Conservation (phyloP, 2,329 filamentous ascomycete species). For the Colletotrichum acutatum region DNA sequence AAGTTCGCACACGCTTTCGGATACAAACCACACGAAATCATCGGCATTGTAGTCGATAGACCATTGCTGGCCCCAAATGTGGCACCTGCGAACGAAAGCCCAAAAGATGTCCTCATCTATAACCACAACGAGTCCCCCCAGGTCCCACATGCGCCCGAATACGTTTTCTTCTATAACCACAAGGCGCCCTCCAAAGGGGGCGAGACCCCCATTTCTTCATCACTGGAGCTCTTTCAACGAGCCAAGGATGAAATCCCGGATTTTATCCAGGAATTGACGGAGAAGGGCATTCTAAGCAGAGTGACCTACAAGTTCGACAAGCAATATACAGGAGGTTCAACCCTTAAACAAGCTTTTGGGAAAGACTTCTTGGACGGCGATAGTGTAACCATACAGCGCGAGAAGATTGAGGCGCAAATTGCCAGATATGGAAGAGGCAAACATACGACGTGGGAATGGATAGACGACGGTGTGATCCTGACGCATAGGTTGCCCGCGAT, state of each 20-base stretch:
- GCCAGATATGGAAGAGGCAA: conserved; percentile 55
- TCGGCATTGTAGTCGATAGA: conserved; percentile 60
- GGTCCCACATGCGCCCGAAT: conserved; percentile 61
- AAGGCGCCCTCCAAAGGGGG: conserved; percentile 47
- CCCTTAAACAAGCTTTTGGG: conserved; percentile 55
- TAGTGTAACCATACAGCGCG: conserved; percentile 50
- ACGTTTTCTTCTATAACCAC: conserved; percentile 61
- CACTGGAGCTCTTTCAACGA: conserved; percentile 56
- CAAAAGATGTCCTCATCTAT: conserved; percentile 59
- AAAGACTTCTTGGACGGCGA: conserved; percentile 57
- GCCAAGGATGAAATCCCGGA: conserved; percentile 58
- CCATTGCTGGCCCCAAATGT: conserved; percentile 39
- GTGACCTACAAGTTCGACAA: conserved; percentile 55
- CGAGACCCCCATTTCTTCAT: conserved; percentile 60
- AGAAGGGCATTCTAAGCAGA: conserved; percentile 51
- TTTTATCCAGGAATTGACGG: conserved; percentile 53
- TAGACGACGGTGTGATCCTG: conserved; percentile 53
- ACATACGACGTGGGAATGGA: conserved; percentile 60
- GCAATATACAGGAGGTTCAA: conserved; percentile 59
- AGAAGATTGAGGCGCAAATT: conserved; percentile 62
- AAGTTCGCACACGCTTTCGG: conserved; percentile 61
- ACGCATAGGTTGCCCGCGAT: conserved; percentile 58
- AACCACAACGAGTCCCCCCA: conserved; percentile 63
- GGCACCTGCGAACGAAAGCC: conserved; percentile 57
- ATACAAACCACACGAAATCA: conserved; percentile 56